Evolutionary conservation across 495 filamentous ascomycete genomes (phyloP).

Genomic region (Platismatia glauca): DNA sequence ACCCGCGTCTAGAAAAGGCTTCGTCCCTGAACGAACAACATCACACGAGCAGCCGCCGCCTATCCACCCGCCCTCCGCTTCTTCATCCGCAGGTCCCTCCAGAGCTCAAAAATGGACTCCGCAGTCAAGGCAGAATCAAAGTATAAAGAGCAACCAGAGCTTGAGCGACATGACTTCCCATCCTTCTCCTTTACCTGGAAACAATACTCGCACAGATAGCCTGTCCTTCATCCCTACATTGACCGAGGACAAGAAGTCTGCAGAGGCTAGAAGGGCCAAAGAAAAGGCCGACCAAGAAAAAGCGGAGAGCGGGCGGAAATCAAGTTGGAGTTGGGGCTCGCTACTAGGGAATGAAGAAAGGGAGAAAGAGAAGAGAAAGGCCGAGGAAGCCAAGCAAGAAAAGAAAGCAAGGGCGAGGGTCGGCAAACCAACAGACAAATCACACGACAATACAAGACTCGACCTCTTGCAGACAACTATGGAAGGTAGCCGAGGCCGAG

Average conservation of each 20-base stretch:
- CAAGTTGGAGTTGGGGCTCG: conserved; percentile 68
- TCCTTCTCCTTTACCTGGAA: conserved; percentile 62
- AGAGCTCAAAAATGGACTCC: conserved; percentile 20
- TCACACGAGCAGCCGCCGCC: conserved; percentile 42
- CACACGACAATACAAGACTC: conserved; percentile 64
- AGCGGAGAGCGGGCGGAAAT: conserved; percentile 51
- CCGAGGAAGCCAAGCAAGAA: conserved; percentile 49
- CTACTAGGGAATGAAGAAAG: conserved; percentile 60
- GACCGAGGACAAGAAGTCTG: conserved; percentile 51
- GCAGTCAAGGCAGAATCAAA: conserved; percentile 19
- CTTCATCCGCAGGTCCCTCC: conserved; percentile 19
- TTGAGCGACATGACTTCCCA: conserved; percentile 54
- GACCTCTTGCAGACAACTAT: conserved; percentile 78
- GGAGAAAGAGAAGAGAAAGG: conserved; percentile 58
- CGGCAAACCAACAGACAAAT: conserved; percentile 46
- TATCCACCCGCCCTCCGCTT: conserved; percentile 22
- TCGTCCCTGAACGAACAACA: conserved; percentile 43
- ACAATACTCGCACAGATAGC: conserved; percentile 61
- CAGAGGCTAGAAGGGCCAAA: conserved; percentile 56
- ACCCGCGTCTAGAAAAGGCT: conserved; percentile 27
- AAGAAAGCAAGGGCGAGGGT: conserved; percentile 54
- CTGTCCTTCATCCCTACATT: conserved; percentile 80
- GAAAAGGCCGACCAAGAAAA: conserved; percentile 49
- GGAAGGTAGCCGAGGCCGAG: conserved; percentile 61
- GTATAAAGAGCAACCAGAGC: conserved; percentile 30